Base-by-base conservation (phyloP, 83 land plant genomes). In the Diphasiastrum complanatum region DNA sequence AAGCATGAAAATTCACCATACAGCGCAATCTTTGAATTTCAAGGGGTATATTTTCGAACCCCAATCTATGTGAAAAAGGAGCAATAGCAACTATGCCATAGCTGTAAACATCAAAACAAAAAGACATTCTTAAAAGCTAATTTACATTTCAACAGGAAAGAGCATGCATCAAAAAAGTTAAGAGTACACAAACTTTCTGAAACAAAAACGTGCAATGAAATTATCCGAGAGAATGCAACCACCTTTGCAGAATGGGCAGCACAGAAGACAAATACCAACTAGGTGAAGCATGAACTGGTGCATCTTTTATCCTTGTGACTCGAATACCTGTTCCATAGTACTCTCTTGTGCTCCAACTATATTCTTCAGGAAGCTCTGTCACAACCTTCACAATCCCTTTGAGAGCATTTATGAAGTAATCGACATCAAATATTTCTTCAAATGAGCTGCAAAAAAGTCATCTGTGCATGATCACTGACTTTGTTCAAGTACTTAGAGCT, bases 371-470 rank as follows among this genome's bases (percentile, higher is more conserved):
- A 27, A 91, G 64, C 34, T 83, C 90, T 72, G 49, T 81, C 34
- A 85, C 82, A 51, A 91, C 85, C 11, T 78, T 61, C 2, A 91
- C 71, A 51, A 87, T 95, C 66, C 75, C 78, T 50, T 74, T 75
- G 56, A 91, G 64, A 32, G 73, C 71, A 51, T 83, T 51, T 37
- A 85, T 72, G 55, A 91, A 91, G 73, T 91, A 85, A 55, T 85
- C 83, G 72, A 88, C 91, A 67, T 91, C 97, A 81, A 73, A 91
- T 62, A 87, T 88, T 61, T 87, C 97, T 63, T 70, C 78, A 75
- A 88, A 91, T 22, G 91, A 69, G 78, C 97, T 91, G 87, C 78
- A 71, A 51, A 31, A 47, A 56, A 60, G 36, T 34, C 69, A 58
- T 41, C n/a, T 14, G 18, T 41, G 18, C n/a, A 41, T 41, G 12